Conservation (phyloP, 805 yeast species). For the Yarrowia sp. region DNA sequence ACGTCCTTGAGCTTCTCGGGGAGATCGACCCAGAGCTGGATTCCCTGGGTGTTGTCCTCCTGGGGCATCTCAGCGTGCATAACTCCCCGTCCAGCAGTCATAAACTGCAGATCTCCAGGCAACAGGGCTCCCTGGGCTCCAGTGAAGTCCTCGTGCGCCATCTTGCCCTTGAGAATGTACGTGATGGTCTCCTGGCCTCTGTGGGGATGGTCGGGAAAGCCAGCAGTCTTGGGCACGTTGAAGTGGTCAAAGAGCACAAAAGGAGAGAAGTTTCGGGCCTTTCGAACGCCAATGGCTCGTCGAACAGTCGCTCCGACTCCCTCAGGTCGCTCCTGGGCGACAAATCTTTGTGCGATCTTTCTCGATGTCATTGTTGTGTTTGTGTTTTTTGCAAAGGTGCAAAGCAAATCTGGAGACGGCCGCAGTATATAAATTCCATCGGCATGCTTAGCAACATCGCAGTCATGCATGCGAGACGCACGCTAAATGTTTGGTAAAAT, state of each 20-base stretch:
- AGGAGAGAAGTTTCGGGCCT: constrained; percentile 74
- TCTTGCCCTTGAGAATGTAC: constrained; percentile 58
- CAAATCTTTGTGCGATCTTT: constrained; percentile 50
- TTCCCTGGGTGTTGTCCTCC: constrained; percentile 44
- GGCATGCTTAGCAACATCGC: neutral
- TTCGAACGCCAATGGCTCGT: constrained; percentile 69
- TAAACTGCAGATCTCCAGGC: constrained; percentile 85
- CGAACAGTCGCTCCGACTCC: constrained; percentile 89
- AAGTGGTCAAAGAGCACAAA: constrained; percentile 82
- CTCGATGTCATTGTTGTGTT: constrained; percentile 34
- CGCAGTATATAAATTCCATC: neutral
- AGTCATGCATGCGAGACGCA: neutral
- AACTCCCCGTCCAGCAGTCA: constrained; percentile 90
- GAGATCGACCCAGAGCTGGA: constrained; percentile 87
- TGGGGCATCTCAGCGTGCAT: constrained; percentile 88
- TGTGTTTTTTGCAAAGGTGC: neutral
- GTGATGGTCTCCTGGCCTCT: constrained; percentile 83
- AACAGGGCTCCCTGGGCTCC: constrained; percentile 74
- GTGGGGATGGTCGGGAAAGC: constrained; percentile 83
- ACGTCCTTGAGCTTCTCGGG: constrained; percentile 61
- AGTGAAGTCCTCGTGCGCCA: constrained; percentile 84
- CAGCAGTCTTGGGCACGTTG: constrained; percentile 46
- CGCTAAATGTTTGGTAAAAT: neutral
- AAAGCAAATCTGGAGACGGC: neutral
- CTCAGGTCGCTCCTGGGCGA: constrained; percentile 70